These are phyloP conservation scores for Litsea cubeba DNA, from an alignment of 164 flowering plant species.

Conservation along the genomic window DNA sequence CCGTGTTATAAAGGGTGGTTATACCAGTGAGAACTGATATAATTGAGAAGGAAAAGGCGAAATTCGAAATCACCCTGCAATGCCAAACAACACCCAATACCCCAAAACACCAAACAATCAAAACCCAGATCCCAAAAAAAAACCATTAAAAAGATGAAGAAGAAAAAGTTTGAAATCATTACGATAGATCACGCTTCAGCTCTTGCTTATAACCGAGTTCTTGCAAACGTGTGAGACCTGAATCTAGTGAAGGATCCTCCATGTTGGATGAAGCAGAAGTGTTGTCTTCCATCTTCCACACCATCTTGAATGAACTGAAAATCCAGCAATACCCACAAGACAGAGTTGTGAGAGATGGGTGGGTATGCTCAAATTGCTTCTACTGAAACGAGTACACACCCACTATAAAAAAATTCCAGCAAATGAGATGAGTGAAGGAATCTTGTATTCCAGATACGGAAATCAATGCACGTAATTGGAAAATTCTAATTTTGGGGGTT, in stretches of 20 bases:
- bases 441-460: no score
- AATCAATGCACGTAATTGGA: no score
- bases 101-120: constrained; percentile 32
- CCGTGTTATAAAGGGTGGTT: constrained; percentile 62
- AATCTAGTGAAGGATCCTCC: constrained; percentile 31
- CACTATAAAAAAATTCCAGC: no score
- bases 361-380: no score
- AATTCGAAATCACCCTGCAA: constrained; percentile 60
- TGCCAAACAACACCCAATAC: constrained; percentile 8
- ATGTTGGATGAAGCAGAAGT: constrained; percentile 22
- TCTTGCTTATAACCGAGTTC: constrained; percentile 95
- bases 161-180: constrained; percentile 14
- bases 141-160: background rate
- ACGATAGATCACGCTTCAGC: constrained; percentile 92
- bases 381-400: no score
- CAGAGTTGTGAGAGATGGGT: no score
- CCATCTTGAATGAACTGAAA: constrained; percentile 19
- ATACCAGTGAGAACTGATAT: constrained; percentile 85
- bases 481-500: no score
- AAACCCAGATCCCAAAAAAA: constrained; percentile 9
- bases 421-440: no score
- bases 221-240: constrained; percentile 63
- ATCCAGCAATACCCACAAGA: no score
- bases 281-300: constrained; percentile 15
- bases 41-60: constrained; percentile 66